Conservation (phyloP, 805 yeast species). For the Tetrapisispora pingtungensis region DNA sequence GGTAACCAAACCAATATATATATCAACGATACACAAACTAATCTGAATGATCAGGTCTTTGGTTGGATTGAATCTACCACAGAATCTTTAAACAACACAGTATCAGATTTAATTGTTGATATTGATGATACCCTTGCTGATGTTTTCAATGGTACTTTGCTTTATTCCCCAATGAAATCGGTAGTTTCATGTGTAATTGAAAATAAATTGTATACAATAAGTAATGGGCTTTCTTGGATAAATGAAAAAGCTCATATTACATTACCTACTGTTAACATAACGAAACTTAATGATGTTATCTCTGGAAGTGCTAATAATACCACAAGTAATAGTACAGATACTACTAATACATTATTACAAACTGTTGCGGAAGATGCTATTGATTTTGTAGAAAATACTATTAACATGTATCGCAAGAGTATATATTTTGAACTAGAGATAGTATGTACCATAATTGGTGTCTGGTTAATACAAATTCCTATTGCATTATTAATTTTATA, state of each 20-base stretch:
- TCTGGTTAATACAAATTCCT: slow-evolving; percentile 41
- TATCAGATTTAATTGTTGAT: slow-evolving; percentile 43
- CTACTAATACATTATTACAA: slow-evolving; percentile 2
- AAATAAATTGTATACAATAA: slow-evolving; percentile 54
- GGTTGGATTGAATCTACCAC: slow-evolving; percentile 57
- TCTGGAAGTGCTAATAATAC: neutral
- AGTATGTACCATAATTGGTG: slow-evolving; percentile 33
- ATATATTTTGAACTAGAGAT: slow-evolving; percentile 39
- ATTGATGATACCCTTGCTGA: slow-evolving; percentile 50
- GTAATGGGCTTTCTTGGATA: slow-evolving; percentile 73
- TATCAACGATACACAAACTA: slow-evolving; percentile 38
- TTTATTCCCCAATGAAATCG: slow-evolving; percentile 51
- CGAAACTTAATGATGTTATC: slow-evolving; percentile 17
- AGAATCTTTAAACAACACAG: slow-evolving; percentile 46
- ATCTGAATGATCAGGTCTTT: slow-evolving; percentile 54
- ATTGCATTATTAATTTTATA: slow-evolving; percentile 27
- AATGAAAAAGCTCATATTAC: slow-evolving; percentile 48
- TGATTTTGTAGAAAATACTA: slow-evolving; percentile 18
- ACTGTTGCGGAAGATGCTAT: slow-evolving; percentile 20
- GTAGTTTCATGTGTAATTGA: slow-evolving; percentile 76
- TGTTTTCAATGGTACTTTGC: slow-evolving; percentile 58
- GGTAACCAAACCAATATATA: slow-evolving; percentile 44
- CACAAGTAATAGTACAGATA: neutral
- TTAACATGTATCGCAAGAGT: slow-evolving; percentile 25
- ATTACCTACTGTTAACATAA: slow-evolving; percentile 42